Evolutionary conservation across 73 alveolate species (phyloP), one percentile per base, ranked within the genome.

Genomic region (Tetrahymena elliotti): DNA sequence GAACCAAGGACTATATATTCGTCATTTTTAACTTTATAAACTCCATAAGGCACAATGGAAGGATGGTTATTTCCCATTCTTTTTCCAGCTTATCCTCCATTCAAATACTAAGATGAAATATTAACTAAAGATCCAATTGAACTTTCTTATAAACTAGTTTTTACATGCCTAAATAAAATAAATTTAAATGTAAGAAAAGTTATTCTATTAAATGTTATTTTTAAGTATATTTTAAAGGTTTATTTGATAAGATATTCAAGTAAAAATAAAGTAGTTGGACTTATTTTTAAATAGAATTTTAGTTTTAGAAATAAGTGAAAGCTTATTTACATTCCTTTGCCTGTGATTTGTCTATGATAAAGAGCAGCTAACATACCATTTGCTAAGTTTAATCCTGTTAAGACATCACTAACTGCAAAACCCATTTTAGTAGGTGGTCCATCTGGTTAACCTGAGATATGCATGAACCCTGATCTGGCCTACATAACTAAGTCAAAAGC

Each of bases 391-490:
- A 94, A 95, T 37, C 98, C 99, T 20, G 99, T 96, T 31, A 98
- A 93, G 33, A 98, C 95, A 95, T 98, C 98, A 31, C 97, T 97
- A 0, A 98, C 96, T 34, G 98, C 98, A 83, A 95, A 97, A 18
- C 99, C 98, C 20, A 97, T 98, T 83, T 97, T 97, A 40, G 92
- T 93, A 6, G 99, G 99, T 68, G 96, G 82, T 20, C 99, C 98
- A 52, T 95, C 96, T 31, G 93, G 94, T 31, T 94, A 96, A 3
- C 99, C 99, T 40, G 98, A 97, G 92, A 96, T 95, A 68, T 96
- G 93, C 99, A 98, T 98, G 33, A 97, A 93, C 10, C 99, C 99
- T 33, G 97, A 93, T 97, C 96, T 96, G 15, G 98, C 99, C 88
- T 98, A 94, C 83, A 96, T 97, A 11, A 98, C 96, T 22, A 96